Evolutionary conservation across 2,329 filamentous ascomycete genomes (phyloP), one percentile per base, ranked within the genome.

Genomic region (Colletotrichum ledebouriae): DNA sequence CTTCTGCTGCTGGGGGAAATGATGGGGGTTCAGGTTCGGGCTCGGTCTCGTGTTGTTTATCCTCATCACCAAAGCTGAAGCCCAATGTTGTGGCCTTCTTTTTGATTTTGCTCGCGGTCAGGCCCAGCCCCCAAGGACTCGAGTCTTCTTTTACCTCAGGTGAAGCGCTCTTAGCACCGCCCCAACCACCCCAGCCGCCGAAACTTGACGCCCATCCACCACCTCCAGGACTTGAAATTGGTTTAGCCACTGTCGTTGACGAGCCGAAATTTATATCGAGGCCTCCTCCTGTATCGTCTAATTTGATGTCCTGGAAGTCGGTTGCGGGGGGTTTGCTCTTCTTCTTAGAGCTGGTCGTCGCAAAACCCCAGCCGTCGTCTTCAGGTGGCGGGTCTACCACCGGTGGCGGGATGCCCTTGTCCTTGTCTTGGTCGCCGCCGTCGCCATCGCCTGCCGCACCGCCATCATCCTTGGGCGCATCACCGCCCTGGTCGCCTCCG

Each of bases 221-320:
- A 15, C 37, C 37, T 39, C 37, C 37, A 39, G 37, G 13, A 39
- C 37, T 79, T 55, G 74, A 69, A 44, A 77, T 75, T 71, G 34
- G 39, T n/a, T 57, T 34, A 12, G 29, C 50, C 29, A 86, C 78
- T n/a, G 80, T 78, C n/a, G 29, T 29, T 29, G 29, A 29, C 29
- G 80, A 76, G 57, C 84, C 85, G 72, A 89, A 84, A 68, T 82
- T 85, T 13, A 89, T 75, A 70, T 89, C 86, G 6, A 89, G 75
- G 20, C 50, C 42, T 25, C 65, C 59, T 55, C 81, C 83, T 29
- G 79, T 75, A 63, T 90, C 89, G 71, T 89, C 86, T 29, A 93
- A 78, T 73, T 88, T 91, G 71, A 94, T 88, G 33, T 93, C 90
- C 50, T 92, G 85, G 72, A 93, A 72, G 58, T 83, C 83, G 73